Conservation (phyloP, 176 grass and related monocot genomes). For the Zizania latifolia region DNA sequence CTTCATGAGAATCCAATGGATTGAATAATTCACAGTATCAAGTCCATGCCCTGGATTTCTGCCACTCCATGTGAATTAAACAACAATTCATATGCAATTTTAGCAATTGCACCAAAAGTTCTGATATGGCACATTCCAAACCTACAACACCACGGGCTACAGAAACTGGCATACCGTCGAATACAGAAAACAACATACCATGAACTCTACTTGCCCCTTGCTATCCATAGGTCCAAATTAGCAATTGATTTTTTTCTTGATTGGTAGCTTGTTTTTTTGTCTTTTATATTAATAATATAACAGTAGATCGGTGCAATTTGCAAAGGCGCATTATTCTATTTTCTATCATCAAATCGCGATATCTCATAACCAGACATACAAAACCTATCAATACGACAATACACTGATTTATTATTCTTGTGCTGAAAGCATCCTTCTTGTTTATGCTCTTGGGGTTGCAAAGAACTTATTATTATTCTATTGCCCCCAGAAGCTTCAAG, state of each 20-base stretch:
- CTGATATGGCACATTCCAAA: too few species aligned
- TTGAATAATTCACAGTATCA: too few species aligned
- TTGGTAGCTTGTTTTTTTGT: too few species aligned
- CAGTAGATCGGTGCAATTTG: background rate
- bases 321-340: background rate
- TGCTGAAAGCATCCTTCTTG: background rate
- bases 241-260: background rate
- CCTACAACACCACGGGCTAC: too few species aligned
- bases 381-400: background rate
- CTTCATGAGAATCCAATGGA: too few species aligned
- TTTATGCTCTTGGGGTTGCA: background rate
- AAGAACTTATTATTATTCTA: background rate
- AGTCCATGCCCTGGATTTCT: too few species aligned
- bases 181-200: too few species aligned
- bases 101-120: too few species aligned
- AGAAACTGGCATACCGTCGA: too few species aligned
- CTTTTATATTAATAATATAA: background rate
- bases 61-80: too few species aligned
- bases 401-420: background rate
- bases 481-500: background rate
- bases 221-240: background rate
- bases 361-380: background rate
- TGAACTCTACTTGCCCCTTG: too few species aligned
- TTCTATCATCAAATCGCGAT: background rate
- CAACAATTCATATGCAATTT: too few species aligned